Conservation (phyloP, 495 filamentous ascomycete genomes). For the Penicillium coffeae region DNA sequence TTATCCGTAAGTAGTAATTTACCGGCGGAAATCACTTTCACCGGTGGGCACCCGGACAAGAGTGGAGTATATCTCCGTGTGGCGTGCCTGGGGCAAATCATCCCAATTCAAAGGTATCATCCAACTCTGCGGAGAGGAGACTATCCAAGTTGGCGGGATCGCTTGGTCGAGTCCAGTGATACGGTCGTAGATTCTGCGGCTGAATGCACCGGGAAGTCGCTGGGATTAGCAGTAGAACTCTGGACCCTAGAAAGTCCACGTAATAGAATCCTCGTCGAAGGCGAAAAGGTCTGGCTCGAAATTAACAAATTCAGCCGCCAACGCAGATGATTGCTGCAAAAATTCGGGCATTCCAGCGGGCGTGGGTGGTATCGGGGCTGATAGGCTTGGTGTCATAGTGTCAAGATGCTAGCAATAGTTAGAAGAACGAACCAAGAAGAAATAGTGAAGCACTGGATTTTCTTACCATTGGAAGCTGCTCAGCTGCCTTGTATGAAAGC, state of each 20-base stretch:
- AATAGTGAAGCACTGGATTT: background rate
- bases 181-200: too few species aligned
- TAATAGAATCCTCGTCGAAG: conserved; percentile 20
- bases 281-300: conserved; percentile 21
- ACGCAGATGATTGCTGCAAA: conserved; percentile 11
- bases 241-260: conserved; percentile 22
- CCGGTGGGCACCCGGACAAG: background rate
- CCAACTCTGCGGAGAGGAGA: too few species aligned
- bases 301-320: conserved; percentile 17
- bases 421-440: too few species aligned
- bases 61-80: background rate
- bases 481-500: background rate
- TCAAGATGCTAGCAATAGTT: background rate
- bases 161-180: too few species aligned
- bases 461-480: conserved; percentile 6
- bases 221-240: too few species aligned
- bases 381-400: background rate
- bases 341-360: conserved; percentile 8
- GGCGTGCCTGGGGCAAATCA: background rate
- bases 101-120: too few species aligned
- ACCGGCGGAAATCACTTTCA: background rate
- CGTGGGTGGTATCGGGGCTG: background rate
- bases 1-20: background rate
- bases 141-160: background rate
- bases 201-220: too few species aligned